These are phyloP conservation scores for Argentina anserina DNA, from an alignment of 306 rosid species.

Conservation along the genomic window DNA sequence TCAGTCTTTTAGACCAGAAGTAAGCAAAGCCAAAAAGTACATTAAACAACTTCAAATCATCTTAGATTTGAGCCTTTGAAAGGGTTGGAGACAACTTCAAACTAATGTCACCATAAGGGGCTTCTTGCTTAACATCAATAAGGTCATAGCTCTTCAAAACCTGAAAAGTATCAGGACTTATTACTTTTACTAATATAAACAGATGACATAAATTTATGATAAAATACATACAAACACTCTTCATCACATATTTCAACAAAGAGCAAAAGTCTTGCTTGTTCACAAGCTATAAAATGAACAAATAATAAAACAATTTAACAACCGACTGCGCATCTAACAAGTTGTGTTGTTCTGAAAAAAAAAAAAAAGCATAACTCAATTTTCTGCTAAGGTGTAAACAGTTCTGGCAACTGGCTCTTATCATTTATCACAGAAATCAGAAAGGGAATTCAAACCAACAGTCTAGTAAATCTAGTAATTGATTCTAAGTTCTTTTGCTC, in stretches of 20 bases:
- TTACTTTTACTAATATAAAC: not conserved
- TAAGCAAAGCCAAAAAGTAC: conserved; percentile 1
- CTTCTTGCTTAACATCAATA: conserved; percentile 66
- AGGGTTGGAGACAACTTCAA: conserved; percentile 51
- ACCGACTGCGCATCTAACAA: no score
- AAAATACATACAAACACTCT: not conserved
- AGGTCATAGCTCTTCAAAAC: conserved; percentile 62
- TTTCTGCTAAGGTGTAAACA: no score
- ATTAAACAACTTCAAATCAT: conserved; percentile 1
- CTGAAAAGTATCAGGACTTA: conserved; percentile 36
- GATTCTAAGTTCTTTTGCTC: no score
- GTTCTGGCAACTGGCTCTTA: no score
- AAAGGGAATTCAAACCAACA: no score
- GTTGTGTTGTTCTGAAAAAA: no score
- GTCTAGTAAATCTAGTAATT: no score
- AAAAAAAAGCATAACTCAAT: no score
- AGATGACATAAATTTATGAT: not conserved
- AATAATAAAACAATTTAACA: no score
- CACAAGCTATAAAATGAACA: no score
- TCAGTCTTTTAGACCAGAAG: not conserved
- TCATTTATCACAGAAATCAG: no score
- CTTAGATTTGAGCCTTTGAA: conserved; percentile 52
- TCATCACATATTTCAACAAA: not conserved
- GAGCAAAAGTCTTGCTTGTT: no score
- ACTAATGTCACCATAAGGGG: conserved; percentile 60